A percentile compares a stretch with the other conserved stretches of the same genome.
Evolutionary conservation across 345 rosid species (phyloP).

Genomic region (Gossypium raimondii): DNA sequence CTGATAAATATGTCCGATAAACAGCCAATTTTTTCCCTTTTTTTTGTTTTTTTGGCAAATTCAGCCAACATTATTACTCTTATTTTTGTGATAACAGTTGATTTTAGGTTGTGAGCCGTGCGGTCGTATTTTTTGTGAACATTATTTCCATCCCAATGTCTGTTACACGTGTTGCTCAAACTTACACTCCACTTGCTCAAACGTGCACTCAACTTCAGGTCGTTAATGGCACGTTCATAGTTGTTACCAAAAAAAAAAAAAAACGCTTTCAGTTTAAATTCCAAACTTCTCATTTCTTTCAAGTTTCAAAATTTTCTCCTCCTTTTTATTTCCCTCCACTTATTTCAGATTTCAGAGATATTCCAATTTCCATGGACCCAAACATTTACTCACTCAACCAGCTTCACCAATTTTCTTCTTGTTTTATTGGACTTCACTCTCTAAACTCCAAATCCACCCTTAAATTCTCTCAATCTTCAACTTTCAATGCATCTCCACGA

Average conservation of each 20-base stretch:
- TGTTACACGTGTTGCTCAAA: background rate
- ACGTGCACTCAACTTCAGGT: background rate
- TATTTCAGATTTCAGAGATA: background rate
- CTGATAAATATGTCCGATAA: no score
- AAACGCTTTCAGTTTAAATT: background rate
- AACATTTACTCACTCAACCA: background rate
- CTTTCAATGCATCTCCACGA: background rate
- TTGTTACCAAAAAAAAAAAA: background rate
- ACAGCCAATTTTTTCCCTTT: no score
- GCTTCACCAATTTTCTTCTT: slow-evolving; percentile 17
- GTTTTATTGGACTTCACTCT: slow-evolving; percentile 14
- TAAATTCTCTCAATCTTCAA: slow-evolving; percentile 2
- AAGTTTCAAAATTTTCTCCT: background rate
- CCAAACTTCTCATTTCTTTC: background rate
- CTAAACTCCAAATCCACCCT: background rate
- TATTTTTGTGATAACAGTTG: no score
- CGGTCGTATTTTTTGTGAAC: no score
- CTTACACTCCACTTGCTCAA: background rate
- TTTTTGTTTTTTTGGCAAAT: no score
- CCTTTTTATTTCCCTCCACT: background rate
- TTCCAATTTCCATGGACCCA: slow-evolving; percentile 1
- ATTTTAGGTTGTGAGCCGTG: no score
- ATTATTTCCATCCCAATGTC: no score
- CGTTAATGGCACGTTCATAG: background rate
- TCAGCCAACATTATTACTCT: no score